Evolutionary conservation across 257 asterid genomes (phyloP), one percentile per base, ranked within the genome.

Genomic region (Marsdenia floribunda): DNA sequence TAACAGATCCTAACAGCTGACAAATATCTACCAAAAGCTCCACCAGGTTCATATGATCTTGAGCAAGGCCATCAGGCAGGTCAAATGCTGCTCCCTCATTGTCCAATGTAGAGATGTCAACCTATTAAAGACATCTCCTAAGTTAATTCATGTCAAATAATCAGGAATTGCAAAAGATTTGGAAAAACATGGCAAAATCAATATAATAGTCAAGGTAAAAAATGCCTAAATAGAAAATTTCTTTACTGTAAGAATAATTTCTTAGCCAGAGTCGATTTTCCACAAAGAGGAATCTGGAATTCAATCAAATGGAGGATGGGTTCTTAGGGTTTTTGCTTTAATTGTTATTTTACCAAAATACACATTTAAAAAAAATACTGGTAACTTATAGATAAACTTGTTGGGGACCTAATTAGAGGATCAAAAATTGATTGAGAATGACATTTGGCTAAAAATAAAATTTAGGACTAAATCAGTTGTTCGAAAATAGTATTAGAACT

Each of bases 1-100:
- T 73, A 68, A 89, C 73, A 77, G 97, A 83, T 54, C 93, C 91
- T 76, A 93, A 75, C 68, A 93, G 90, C 88, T 89, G 97, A 73
- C 93, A 89, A 68, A 87, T 75, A 70, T 90, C 96, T 78, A 85
- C 90, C 86, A 93, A 77, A 82, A 88, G 90, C 83, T 93, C 98
- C 81, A 86, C 85, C 84, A 88, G 78, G 75, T 88, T 89, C 88
- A 84, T 82, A n/a, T n/a, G n/a, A n/a, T 89, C 98, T 74, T 90
- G 98, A 68, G 78, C 89, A 35, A 93, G 92, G 88, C 88, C 87
- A 82, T 83, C 88, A 72, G 97, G 97, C 78, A 93, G 84, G 71
- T 85, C 92, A 80, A 89, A 77, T 75, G 80, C 81, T 73, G 81
- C 82, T 70, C 90, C 86, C 2, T 82, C 81, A 64, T 83, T 91